Conservation (phyloP, 805 yeast species). For the Saturnispora gosingensis region DNA sequence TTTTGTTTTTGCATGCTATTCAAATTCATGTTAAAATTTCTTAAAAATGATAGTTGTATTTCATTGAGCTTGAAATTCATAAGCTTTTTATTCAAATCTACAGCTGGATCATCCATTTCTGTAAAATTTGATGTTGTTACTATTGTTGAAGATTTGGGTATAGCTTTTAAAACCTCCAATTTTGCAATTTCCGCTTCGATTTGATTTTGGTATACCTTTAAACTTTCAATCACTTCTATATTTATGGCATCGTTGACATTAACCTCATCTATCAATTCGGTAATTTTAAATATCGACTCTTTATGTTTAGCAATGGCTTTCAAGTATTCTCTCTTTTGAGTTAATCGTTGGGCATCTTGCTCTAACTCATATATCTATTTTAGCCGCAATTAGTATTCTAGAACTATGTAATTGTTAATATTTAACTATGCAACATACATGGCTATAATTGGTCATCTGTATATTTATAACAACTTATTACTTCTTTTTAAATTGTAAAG, state of each 20-base stretch:
- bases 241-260: not conserved
- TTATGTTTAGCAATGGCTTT: conserved; percentile 33
- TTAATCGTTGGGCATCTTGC: conserved; percentile 43
- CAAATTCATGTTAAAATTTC: conserved; percentile 17
- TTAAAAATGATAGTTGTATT: conserved; percentile 15
- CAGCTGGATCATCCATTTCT: not conserved
- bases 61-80: conserved; percentile 1
- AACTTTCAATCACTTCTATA: not conserved
- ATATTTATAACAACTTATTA: too few relatives aligned
- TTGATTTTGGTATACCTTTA: conserved; percentile 12
- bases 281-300: conserved; percentile 29
- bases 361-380: conserved; percentile 40
- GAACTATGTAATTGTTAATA: conserved; percentile 1
- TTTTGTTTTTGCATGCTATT: conserved; percentile 13
- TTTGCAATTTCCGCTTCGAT: conserved; percentile 18
- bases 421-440: not conserved
- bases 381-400: conserved; percentile 4
- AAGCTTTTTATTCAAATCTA: not conserved
- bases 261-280: conserved; percentile 15
- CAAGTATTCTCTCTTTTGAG: conserved; percentile 32
- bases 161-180: conserved; percentile 9
- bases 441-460: not conserved
- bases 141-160: not conserved
- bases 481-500: too few relatives aligned
- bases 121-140: not conserved